A percentile compares a stretch with the other conserved stretches of the same genome.
These are phyloP conservation scores for Peronospora farinosa DNA, from an alignment of 352 stramenopile species.

Conservation along the genomic window DNA sequence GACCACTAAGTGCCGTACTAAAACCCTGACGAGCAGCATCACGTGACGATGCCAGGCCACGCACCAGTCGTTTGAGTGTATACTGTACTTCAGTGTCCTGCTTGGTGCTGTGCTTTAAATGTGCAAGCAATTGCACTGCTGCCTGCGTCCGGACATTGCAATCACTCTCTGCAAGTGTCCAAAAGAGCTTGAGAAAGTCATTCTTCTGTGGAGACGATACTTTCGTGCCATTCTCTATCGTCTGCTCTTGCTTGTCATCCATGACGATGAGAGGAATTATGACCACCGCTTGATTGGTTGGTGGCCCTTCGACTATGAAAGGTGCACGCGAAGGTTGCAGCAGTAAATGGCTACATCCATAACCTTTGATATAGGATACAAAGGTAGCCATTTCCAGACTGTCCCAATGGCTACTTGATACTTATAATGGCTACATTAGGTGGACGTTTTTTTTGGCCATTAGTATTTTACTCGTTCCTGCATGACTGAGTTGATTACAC, in stretches of 20 bases:
- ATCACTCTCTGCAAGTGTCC: constrained; percentile 77
- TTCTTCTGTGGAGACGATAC: constrained; percentile 28
- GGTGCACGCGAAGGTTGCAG: constrained; percentile 16
- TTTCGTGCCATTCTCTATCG: constrained; percentile 6
- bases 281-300: constrained; percentile 27
- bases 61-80: constrained; percentile 88
- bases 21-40: constrained; percentile 88
- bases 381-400: no score
- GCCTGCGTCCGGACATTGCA: constrained; percentile 45
- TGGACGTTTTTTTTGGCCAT: constrained; percentile 1
- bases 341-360: constrained; percentile 9
- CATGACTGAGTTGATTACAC: neutral
- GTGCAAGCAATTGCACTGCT: constrained; percentile 48
- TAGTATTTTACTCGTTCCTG: no score
- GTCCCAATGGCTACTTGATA: no score
- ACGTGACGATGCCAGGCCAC: constrained; percentile 82
- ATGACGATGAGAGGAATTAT: constrained; percentile 31
- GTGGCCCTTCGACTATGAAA: neutral
- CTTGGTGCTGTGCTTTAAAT: constrained; percentile 34
- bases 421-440: constrained; percentile 5
- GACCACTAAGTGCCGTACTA: constrained; percentile 66
- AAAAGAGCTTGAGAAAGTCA: constrained; percentile 87
- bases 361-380: constrained; percentile 6
- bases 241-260: constrained; percentile 31
- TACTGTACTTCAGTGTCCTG: constrained; percentile 68